Evolutionary conservation across 331 rosid genomes (phyloP), one percentile per base, ranked within the genome.

Genomic region (Malus hybrid): DNA sequence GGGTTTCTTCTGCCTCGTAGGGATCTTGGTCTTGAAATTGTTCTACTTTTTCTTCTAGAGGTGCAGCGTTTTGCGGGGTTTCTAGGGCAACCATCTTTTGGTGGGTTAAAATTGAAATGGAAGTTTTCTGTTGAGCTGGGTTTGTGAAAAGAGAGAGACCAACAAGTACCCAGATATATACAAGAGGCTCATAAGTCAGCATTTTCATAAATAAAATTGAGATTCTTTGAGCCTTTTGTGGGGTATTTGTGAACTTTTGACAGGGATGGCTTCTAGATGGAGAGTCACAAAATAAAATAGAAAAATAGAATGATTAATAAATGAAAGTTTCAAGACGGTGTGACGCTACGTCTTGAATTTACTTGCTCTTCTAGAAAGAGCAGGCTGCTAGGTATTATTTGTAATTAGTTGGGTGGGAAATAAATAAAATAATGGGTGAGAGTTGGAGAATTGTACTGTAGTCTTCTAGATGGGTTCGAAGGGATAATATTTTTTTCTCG

Each of bases 1-100:
- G 78, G 2, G 88, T 68, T 53, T 87, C 88, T 63, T 75, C 88
- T 2, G 75, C 83, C 70, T 84, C 88, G 66, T 70, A 44, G 22
- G 74, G 76, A 71, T 85, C 81, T 28, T 62, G 77, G 8, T 46
- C 22, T 20, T 82, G 69, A 24, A 61, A 55, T 48, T 53, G 56
- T 30, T 57, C 60, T 32, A 4, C 68, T 48, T 26, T 72, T 55
- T 33, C 82, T 39, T 4, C 48, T 29, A 19, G 22, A 6, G 32
- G 10, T 24, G 36, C 32, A 4, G 68, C 8, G 26, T 16, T 64
- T 32, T 12, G 65, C 50, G 20, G 53, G 26, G 71, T 57, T 46
- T 63, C 81, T 53, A 77, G 57, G 56, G 70, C 67, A 11, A 64
- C 68, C 87, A 74, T 80, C 29, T 77, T 63, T 32, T 56, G 42